A percentile compares a stretch with the other conserved stretches of the same genome.
These are phyloP conservation scores for Amauroascus verrucosus DNA, from an alignment of 2,329 filamentous ascomycete genomes.

Conservation along the genomic window DNA sequence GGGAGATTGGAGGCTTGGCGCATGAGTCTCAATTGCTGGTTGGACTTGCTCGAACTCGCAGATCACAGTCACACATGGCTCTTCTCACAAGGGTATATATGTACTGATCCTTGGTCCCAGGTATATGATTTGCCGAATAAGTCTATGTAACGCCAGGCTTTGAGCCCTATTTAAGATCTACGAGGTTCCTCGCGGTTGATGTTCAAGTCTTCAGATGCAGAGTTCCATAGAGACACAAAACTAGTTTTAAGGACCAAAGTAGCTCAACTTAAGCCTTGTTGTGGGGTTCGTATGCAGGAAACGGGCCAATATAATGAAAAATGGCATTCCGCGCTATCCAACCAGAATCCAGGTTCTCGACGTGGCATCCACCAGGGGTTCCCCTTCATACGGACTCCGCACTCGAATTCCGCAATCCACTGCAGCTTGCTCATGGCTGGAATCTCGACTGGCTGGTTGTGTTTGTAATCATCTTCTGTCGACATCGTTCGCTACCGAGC, in stretches of 20 bases:
- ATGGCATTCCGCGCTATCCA: neutral
- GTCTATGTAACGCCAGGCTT: neutral
- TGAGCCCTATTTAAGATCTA: neutral
- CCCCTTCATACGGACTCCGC: neutral
- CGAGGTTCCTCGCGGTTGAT: no score
- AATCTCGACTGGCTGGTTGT: neutral
- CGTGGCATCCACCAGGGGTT: slow-evolving; percentile 1
- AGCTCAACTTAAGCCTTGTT: neutral
- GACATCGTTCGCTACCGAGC: neutral
- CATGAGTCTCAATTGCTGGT: slow-evolving; percentile 1
- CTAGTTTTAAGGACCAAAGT: neutral
- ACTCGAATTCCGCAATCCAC: neutral
- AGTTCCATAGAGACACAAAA: neutral
- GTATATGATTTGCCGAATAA: no score
- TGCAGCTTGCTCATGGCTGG: neutral
- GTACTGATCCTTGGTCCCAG: no score
- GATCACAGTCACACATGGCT: slow-evolving; percentile 1
- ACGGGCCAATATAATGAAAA: neutral
- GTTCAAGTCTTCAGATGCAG: neutral
- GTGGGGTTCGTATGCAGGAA: neutral
- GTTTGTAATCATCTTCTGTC: neutral
- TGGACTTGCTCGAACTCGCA: neutral
- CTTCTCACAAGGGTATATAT: neutral
- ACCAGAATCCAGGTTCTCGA: slow-evolving; percentile 1
- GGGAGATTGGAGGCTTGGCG: slow-evolving; percentile 1